Evolutionary conservation across 1,139 yeast genomes (phyloP), one percentile per base, ranked within the genome.

Genomic region (Suhomyces anneliseae): DNA sequence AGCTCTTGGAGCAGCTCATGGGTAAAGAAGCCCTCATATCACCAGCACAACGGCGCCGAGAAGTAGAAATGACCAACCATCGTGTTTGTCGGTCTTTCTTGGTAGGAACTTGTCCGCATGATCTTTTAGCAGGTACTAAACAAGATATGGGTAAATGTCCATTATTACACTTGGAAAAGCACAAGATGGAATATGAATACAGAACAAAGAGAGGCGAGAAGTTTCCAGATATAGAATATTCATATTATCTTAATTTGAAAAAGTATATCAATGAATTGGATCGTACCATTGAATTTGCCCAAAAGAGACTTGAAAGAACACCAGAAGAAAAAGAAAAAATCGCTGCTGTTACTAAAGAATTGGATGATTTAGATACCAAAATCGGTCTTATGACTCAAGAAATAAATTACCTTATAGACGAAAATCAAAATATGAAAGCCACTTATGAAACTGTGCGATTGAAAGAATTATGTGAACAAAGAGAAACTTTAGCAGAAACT

Each of bases 91-190:
- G 87, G 61, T 76, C 89, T 27, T 92, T 85, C 62, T 65, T 93
- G 12, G 90, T 90, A 7, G 97, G 95, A 1, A 79, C 81, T n/a
- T 92, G 98, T 58, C 95, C 96, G 0, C 88, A 87, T 63, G 97
- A 90, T 57, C 64, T 92, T 47, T 87, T 92, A 60, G 78, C 79
- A 12, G 90, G 90, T 6, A 88, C 97, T 12, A 90, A 90, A 64
- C 89, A 87, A 60, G 90, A 87, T 61, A 64, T 88, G 50, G 97
- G 97, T 0, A 77, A 77, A 47, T 92, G 98, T 62, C 90, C 92
- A 1, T 81, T 78, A 55, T 68, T 85, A 26, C 98, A 92, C 63
- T 65, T 83, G 35, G 93, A 89, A 56, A 87, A 87, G 55, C 83
- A 85, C 60, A 87, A 83, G 62, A 64, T 88, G 36, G 85, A 89